Evolutionary conservation across 2,329 filamentous ascomycete species (phyloP), one percentile per base, ranked within the genome.

Genomic region (Albifimbria verrucaria): DNA sequence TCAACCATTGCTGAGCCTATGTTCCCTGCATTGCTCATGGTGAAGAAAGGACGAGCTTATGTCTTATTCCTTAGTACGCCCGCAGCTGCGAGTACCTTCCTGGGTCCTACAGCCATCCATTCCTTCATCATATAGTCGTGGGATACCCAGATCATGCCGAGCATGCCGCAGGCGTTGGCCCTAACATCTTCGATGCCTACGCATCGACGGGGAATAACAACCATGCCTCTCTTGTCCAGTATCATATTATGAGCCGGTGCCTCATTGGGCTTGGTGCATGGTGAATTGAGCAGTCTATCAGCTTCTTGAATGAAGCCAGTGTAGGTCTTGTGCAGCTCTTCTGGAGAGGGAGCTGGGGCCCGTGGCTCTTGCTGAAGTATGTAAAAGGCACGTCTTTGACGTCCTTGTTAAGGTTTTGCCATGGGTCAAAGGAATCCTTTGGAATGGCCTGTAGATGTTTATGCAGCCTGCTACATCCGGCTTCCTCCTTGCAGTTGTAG

Each of bases 391-490:
- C 56, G 5, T 61, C 53, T 6, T 51, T 47, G 26, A 36, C 52
- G 11, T 51, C 20, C 15, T 52, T 49, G n/a, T 62, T 59, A 0
- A 64, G 62, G 59, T 65, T 63, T 23, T 58, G 50, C 50, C 52
- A 55, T 72, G 67, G 11, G 3, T 66, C 62, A 48, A 59, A 62
- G 0, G 52, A 53, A n/a, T 54, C 55, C 11, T 52, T 55, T 6
- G 72, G 73, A 7, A 77, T 59, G 1, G 72, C 57, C 55, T 80
- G 77, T 54, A 80, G 54, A 62, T 79, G 77, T 61, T 80, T 80
- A 56, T 80, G 78, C 48, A 72, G 59, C 10, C 77, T 60, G 50
- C 74, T 78, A 50, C 75, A 76, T 1, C 77, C 77, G 7, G 71
- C 73, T 4, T 65, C 65, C 39, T 68, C 65, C 1, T 71, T 70